Conservation (phyloP, 176 grass and related monocot species). For the Olyra latifolia region DNA sequence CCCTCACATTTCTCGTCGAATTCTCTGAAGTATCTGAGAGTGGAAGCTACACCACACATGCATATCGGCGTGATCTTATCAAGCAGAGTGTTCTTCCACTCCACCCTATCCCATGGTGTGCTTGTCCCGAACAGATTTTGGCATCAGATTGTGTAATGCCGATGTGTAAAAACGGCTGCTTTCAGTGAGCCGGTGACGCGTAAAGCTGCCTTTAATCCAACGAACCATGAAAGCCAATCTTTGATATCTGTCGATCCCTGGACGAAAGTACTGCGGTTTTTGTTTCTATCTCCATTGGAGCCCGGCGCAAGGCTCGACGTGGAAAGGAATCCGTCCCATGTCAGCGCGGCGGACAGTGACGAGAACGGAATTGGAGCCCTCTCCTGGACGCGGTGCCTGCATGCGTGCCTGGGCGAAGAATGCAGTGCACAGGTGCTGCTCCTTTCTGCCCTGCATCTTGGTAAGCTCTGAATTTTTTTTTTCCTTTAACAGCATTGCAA, state of each 20-base stretch:
- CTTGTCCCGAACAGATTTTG: background rate
- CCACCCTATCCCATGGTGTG: background rate
- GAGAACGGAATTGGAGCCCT: background rate
- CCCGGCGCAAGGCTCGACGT: background rate
- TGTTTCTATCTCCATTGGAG: background rate
- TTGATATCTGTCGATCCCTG: background rate
- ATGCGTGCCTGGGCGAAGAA: background rate
- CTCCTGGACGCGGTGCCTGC: background rate
- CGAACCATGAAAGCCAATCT: background rate
- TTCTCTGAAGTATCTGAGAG: background rate
- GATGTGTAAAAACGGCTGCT: constrained; percentile 12
- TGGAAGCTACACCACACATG: background rate
- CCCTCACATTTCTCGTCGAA: background rate
- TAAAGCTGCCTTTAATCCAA: background rate
- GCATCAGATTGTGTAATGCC: background rate
- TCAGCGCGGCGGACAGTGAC: constrained; percentile 10
- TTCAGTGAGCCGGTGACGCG: background rate
- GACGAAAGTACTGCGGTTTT: background rate
- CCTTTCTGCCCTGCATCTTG: too few species aligned
- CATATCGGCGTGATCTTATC: background rate
- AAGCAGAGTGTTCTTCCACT: background rate
- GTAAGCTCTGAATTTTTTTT: background rate
- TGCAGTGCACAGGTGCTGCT: background rate
- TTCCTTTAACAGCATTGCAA: background rate
- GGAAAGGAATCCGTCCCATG: constrained; percentile 26